Conservation (phyloP, 257 asterid species). For the Solanum ahanhuiri region DNA sequence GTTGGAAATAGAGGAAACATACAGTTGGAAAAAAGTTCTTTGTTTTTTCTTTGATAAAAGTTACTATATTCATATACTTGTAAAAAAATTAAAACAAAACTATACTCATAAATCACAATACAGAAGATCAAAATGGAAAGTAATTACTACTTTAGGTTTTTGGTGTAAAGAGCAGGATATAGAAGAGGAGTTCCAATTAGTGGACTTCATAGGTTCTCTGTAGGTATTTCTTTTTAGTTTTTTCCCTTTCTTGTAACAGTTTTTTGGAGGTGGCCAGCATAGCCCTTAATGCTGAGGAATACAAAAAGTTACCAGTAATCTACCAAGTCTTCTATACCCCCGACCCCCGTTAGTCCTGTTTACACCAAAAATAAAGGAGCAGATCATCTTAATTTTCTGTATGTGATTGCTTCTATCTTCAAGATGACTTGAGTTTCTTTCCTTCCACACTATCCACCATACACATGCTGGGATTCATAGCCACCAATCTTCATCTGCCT, state of each 20-base stretch:
- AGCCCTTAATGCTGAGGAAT: too few relatives aligned
- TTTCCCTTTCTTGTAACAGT: too few relatives aligned
- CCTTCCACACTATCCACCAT: neutral
- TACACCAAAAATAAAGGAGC: neutral
- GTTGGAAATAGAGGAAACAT: neutral
- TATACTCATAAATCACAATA: neutral
- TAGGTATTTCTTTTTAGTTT: too few relatives aligned
- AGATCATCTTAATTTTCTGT: neutral
- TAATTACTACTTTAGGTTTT: too few relatives aligned
- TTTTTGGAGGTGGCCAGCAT: too few relatives aligned
- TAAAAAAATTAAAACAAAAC: neutral
- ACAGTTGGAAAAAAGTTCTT: neutral
- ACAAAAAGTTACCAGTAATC: neutral
- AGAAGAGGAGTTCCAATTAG: too few relatives aligned
- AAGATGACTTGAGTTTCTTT: neutral
- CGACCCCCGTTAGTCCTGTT: neutral
- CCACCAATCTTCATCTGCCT: neutral
- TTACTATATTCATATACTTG: neutral
- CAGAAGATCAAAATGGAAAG: too few relatives aligned
- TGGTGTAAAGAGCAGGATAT: too few relatives aligned
- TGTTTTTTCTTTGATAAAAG: neutral
- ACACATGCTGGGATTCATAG: neutral
- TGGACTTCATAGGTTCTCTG: too few relatives aligned
- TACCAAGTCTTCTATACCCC: neutral
- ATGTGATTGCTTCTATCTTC: neutral